These are phyloP conservation scores for Mariannaea elegans DNA, from an alignment of 2,329 filamentous ascomycete genomes.

Conservation along the genomic window DNA sequence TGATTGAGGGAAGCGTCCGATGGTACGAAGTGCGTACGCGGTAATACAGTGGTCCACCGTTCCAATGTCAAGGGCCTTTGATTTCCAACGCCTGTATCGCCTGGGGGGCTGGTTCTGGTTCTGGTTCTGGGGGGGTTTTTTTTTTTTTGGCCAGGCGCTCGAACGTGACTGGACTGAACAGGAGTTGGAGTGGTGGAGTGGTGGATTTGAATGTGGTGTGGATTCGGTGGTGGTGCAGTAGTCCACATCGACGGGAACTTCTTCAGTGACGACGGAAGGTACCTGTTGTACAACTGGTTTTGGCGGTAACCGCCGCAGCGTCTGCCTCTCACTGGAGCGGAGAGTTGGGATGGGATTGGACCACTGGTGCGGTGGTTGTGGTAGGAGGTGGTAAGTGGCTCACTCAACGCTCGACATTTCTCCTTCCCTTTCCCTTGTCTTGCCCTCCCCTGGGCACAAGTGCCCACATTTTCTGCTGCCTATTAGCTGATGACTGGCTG, in stretches of 20 bases:
- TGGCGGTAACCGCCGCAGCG: neutral
- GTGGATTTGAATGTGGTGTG: constrained; percentile 11
- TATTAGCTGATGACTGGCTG: constrained; percentile 11
- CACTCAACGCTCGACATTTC: neutral
- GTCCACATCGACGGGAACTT: neutral
- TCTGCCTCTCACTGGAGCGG: neutral
- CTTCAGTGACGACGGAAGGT: neutral
- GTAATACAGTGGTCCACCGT: constrained; percentile 1
- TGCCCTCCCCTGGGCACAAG: constrained; percentile 1
- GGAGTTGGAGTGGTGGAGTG: constrained; percentile 10
- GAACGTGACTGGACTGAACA: constrained; percentile 12
- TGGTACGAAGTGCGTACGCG: constrained; percentile 10
- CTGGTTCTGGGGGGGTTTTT: constrained; percentile 7
- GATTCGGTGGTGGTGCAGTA: constrained; percentile 18
- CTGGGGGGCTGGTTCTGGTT: constrained; percentile 15
- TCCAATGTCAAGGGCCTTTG: constrained; percentile 3
- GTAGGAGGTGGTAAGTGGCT: constrained; percentile 13
- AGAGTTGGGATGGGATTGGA: constrained; percentile 10
- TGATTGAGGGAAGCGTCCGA: constrained; percentile 12
- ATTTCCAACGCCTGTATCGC: neutral
- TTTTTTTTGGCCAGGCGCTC: constrained; percentile 3
- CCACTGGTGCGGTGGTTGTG: constrained; percentile 15
- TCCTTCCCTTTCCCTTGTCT: neutral
- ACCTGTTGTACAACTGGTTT: neutral
- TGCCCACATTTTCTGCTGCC: constrained; percentile 7